phyloP scores from a whole-genome alignment of 768 basidiomycete genomes.

The Mycena amicta region DNA sequence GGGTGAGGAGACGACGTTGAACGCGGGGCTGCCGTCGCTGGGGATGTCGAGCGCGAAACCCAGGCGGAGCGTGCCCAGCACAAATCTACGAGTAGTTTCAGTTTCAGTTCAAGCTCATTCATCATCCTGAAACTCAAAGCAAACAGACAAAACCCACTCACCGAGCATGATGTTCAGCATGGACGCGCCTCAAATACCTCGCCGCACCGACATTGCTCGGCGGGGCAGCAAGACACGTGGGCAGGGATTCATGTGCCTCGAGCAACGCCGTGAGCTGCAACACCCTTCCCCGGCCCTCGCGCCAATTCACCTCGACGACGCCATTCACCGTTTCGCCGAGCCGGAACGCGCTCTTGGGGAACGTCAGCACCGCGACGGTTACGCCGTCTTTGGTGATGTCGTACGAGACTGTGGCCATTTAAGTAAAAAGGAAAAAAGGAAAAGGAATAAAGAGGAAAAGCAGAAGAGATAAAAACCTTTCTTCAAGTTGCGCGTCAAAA shows the following conservation, averaged over 20 bases:
- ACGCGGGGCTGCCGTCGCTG: constrained; percentile 86
- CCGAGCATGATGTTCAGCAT: constrained; percentile 84
- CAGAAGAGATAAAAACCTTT: constrained; percentile 47
- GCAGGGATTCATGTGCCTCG: constrained; percentile 86
- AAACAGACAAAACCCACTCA: background rate
- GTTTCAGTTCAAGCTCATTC: background rate
- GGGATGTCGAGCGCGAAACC: constrained; percentile 93
- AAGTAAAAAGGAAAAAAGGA: too few relatives aligned
- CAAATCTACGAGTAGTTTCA: too few relatives aligned
- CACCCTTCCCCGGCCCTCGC: constrained; percentile 70
- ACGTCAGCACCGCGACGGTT: constrained; percentile 87
- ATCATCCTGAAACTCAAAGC: background rate
- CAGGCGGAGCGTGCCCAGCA: constrained; percentile 70
- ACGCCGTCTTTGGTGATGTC: constrained; percentile 94
- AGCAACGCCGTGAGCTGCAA: constrained; percentile 82
- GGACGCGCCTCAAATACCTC: constrained; percentile 66
- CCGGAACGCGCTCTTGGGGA: constrained; percentile 88
- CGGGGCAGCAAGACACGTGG: constrained; percentile 54
- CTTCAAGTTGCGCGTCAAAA: constrained; percentile 84
- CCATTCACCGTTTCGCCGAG: constrained; percentile 92
- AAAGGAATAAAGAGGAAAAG: too few relatives aligned
- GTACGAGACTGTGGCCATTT: constrained; percentile 81
- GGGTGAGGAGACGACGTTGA: constrained; percentile 61
- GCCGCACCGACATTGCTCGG: constrained; percentile 35
- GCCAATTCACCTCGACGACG: constrained; percentile 83